Percentiles rank a stretch among this genome's conserved stretches.
These are phyloP conservation scores for Alternaria hordeiaustralica DNA, from an alignment of 2,329 filamentous ascomycete genomes.

Conservation along the genomic window DNA sequence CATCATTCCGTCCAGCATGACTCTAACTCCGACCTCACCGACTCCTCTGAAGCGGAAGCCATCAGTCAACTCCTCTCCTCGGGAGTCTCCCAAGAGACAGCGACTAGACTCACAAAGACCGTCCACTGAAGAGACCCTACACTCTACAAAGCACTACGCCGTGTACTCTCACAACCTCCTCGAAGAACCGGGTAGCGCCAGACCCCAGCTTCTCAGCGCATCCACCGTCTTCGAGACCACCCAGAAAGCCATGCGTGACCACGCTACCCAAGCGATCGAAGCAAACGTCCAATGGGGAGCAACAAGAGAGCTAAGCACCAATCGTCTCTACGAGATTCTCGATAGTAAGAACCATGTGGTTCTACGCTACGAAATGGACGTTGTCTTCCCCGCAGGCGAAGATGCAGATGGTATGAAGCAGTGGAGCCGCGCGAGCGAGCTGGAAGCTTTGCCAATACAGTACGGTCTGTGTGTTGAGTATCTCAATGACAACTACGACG, in stretches of 20 bases:
- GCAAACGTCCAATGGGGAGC: constrained; percentile 4
- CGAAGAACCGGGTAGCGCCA: not conserved
- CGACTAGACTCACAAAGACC: not conserved
- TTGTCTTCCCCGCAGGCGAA: not conserved
- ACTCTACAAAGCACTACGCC: not conserved
- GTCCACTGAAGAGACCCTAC: not conserved
- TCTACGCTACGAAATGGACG: constrained; percentile 10
- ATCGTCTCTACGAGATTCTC: constrained; percentile 7
- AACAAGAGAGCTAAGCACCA: not conserved
- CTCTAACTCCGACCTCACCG: not conserved
- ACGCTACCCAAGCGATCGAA: not conserved
- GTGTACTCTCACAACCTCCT: constrained; percentile 2
- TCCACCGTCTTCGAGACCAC: constrained; percentile 1
- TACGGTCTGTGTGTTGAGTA: constrained; percentile 6
- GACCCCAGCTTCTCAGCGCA: not conserved
- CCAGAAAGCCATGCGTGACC: not conserved
- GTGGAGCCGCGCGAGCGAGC: not conserved
- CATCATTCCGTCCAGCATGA: not conserved
- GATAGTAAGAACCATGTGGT: not conserved
- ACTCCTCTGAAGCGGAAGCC: not conserved
- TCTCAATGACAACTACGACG: not conserved
- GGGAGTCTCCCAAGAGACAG: not conserved
- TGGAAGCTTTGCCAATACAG: not conserved
- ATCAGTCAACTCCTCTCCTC: not conserved
- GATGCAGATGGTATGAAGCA: not conserved